Evolutionary conservation across 306 rosid genomes (phyloP).

Genomic region (Dalbergia cochinchinensis): DNA sequence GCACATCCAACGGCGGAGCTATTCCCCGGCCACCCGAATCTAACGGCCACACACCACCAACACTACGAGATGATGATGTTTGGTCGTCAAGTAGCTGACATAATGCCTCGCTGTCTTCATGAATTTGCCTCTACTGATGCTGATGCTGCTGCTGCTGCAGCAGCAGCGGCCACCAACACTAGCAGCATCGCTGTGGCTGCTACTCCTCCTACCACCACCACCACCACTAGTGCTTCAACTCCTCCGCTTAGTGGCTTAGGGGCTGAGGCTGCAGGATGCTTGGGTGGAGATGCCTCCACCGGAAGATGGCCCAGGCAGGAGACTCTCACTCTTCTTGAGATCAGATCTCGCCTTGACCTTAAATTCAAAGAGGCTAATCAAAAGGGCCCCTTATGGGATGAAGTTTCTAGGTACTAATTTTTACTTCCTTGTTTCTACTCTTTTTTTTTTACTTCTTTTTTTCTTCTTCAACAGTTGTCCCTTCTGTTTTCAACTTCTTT

Average conservation of each 20-base stretch:
- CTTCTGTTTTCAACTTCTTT: not conserved
- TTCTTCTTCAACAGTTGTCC: not conserved
- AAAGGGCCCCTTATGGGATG: constrained; percentile 98
- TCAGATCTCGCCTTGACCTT: constrained; percentile 95
- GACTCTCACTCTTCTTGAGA: constrained; percentile 94
- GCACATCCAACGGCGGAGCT: constrained; percentile 60
- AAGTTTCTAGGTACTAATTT: constrained; percentile 83
- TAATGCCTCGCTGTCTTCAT: constrained; percentile 60
- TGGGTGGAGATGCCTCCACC: constrained; percentile 65
- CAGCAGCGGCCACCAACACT: not conserved
- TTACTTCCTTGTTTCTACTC: not conserved
- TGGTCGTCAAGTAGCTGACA: constrained; percentile 59
- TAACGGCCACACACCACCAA: constrained; percentile 42
- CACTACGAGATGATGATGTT: constrained; percentile 81
- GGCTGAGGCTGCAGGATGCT: constrained; percentile 58
- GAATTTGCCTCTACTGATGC: constrained; percentile 66
- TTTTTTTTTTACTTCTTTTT: not conserved
- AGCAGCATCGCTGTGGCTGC: constrained; percentile 39
- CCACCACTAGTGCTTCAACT: constrained; percentile 58
- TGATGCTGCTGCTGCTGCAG: constrained; percentile 22
- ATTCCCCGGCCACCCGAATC: constrained; percentile 61
- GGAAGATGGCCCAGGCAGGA: constrained; percentile 98
- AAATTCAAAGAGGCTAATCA: constrained; percentile 97
- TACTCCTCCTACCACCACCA: constrained; percentile 39
- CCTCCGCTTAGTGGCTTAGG: constrained; percentile 71